Percentiles rank a stretch among this genome's conserved stretches.
These are phyloP conservation scores for Zasmidium citrigriseum DNA, from an alignment of 2,329 filamentous ascomycete species.

Conservation along the genomic window DNA sequence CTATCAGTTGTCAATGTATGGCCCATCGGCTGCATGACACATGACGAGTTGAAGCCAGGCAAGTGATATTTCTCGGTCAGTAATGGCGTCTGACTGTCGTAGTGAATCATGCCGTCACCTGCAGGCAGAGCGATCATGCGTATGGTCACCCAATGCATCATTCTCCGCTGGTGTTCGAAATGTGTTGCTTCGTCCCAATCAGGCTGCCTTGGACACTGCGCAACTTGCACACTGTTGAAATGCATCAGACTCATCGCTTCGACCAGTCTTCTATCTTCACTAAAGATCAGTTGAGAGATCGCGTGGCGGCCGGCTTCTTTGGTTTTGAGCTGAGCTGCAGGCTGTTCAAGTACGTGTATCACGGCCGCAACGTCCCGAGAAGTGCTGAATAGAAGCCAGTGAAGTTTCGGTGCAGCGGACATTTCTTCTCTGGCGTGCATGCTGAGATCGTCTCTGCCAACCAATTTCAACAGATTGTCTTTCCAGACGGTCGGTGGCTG, in stretches of 20 bases:
- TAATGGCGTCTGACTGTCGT: constrained; percentile 80
- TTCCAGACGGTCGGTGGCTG: constrained; percentile 78
- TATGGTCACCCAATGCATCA: constrained; percentile 82
- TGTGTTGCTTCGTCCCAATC: constrained; percentile 84
- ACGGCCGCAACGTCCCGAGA: constrained; percentile 75
- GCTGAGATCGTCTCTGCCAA: constrained; percentile 80
- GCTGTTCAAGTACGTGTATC: constrained; percentile 66
- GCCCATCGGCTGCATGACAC: constrained; percentile 86
- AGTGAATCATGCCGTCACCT: constrained; percentile 85
- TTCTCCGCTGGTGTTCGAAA: constrained; percentile 86
- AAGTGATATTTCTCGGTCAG: constrained; percentile 91
- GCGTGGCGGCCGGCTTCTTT: constrained; percentile 76
- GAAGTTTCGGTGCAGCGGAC: constrained; percentile 4
- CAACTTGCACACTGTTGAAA: constrained; percentile 74
- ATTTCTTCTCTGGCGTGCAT: not conserved
- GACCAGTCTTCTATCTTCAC: constrained; percentile 83
- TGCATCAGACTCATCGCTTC: constrained; percentile 86
- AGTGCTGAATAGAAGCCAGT: not conserved
- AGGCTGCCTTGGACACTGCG: constrained; percentile 73
- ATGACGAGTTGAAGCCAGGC: constrained; percentile 87
- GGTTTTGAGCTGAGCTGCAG: constrained; percentile 70
- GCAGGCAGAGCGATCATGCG: constrained; percentile 86
- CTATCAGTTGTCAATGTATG: constrained; percentile 94
- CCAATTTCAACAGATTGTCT: constrained; percentile 68
- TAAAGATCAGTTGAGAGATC: constrained; percentile 84